Evolutionary conservation across 805 yeast species (phyloP), one percentile per base, ranked within the genome.

Genomic region (Hanseniaspora singularis): DNA sequence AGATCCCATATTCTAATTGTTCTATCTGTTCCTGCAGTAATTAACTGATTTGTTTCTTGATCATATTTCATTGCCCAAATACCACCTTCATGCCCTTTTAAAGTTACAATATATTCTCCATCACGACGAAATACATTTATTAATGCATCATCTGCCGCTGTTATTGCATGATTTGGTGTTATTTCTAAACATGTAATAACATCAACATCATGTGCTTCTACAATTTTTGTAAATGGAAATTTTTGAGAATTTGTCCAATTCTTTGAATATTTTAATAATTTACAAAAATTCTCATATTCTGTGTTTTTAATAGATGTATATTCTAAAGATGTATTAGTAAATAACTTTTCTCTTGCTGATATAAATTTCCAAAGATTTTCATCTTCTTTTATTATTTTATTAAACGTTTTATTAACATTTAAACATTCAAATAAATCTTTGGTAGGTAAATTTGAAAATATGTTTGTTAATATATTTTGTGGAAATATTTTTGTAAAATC

Each of bases 61-160:
- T 74, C 70, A 58, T 87, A 88, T 63, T 89, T 86, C 60, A 92
- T 70, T 1, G 98, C 97, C 98, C 98, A 92, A 4, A 92, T 98
- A 33, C 98, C 98, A 38, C 98, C 98, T 46, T 82, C 94, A 59
- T 92, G 98, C 7, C 96, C 96, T 36, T 71, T 69, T 37, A 92
- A 68, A 5, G 77, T 77, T 34, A 72, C 67, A 8, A 78, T 56
- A 43, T 80, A 67, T 34, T 66, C 65, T 4, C 96, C 96, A 1
- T 82, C 76, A 26, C 70, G 66, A 53, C 81, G 80, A 62, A 84
- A 86, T 8, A 92, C 78, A 52, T 84, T 79, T 51, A 92, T 84
- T 59, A 76, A 73, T 51, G 75, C 76, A 53, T 86, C 95, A 56
- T 88, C 96, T 1, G 94, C 87, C 26, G 96, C 96, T 1, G 96